Evolutionary conservation across 139 green algal species (phyloP).

Genomic region (Tetradesmus lagerheimii): DNA sequence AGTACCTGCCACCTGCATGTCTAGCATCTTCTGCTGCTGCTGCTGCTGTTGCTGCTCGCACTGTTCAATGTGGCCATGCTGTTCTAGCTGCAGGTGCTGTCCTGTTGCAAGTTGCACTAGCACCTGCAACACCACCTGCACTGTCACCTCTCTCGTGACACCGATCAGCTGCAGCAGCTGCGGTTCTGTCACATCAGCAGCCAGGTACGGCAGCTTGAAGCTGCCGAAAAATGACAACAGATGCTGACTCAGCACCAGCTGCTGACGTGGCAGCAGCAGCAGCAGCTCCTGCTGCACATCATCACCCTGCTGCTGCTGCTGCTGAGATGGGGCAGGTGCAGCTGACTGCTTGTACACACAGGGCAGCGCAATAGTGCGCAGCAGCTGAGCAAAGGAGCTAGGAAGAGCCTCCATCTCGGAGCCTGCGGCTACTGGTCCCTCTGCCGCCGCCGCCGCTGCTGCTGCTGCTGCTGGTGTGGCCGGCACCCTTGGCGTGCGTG

Average conservation of each 20-base stretch:
- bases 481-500: neutral
- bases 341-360: neutral
- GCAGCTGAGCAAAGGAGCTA: neutral
- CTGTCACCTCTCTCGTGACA: neutral
- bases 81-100: neutral
- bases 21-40: neutral
- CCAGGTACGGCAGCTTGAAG: conserved; percentile 10
- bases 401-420: neutral
- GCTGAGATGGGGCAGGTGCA: neutral
- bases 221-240: neutral
- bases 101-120: neutral
- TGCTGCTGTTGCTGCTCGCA: neutral
- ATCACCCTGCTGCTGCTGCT: neutral
- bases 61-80: neutral
- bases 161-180: conserved; percentile 1
- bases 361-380: neutral
- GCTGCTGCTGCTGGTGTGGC: neutral
- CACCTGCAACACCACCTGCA: neutral
- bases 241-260: neutral
- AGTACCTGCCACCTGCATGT: neutral
- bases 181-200: neutral
- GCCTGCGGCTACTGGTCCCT: neutral
- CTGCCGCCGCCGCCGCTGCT: neutral
- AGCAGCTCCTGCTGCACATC: neutral
- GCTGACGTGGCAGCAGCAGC: neutral